These are phyloP conservation scores for Sphagnum tenellum DNA, from an alignment of 225 moss, liverwort and hornwort species.

Conservation along the genomic window DNA sequence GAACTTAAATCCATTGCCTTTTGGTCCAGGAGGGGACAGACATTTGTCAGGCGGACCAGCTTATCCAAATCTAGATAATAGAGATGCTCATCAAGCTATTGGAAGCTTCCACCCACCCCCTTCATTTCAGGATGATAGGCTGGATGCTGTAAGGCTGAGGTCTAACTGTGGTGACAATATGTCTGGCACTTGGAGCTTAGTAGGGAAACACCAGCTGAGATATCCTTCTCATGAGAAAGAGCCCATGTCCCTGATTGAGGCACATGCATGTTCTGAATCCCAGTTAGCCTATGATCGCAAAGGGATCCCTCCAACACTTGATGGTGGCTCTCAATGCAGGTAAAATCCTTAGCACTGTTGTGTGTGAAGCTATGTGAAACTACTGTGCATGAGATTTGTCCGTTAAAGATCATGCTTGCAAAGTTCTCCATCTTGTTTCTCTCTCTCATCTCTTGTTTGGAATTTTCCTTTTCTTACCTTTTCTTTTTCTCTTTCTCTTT, in stretches of 20 bases:
- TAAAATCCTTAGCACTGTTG: not conserved
- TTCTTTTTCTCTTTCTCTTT: no score
- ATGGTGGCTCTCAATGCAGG: constrained; percentile 6
- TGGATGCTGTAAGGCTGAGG: not conserved
- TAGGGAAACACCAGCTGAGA: constrained; percentile 5
- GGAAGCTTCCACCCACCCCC: not conserved
- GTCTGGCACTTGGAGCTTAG: constrained; percentile 3
- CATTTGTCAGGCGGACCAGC: not conserved
- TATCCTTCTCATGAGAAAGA: constrained; percentile 8
- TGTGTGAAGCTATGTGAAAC: not conserved
- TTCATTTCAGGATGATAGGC: constrained; percentile 4
- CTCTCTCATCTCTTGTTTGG: no score
- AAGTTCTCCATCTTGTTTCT: no score
- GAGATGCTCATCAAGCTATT: not conserved
- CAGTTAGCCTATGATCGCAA: constrained; percentile 2
- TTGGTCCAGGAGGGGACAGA: constrained; percentile 1
- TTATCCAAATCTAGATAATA: constrained; percentile 1
- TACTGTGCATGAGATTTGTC: not conserved
- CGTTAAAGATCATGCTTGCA: not conserved
- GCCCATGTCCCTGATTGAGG: constrained; percentile 1
- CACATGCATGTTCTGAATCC: constrained; percentile 4
- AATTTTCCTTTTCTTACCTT: no score
- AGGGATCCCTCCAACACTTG: constrained; percentile 1
- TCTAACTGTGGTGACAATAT: not conserved
- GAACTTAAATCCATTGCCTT: constrained; percentile 3